A percentile compares a stretch with the other conserved stretches of the same genome.
Conservation (phyloP, 768 basidiomycete genomes). For the Lanmaoa rubissima region DNA sequence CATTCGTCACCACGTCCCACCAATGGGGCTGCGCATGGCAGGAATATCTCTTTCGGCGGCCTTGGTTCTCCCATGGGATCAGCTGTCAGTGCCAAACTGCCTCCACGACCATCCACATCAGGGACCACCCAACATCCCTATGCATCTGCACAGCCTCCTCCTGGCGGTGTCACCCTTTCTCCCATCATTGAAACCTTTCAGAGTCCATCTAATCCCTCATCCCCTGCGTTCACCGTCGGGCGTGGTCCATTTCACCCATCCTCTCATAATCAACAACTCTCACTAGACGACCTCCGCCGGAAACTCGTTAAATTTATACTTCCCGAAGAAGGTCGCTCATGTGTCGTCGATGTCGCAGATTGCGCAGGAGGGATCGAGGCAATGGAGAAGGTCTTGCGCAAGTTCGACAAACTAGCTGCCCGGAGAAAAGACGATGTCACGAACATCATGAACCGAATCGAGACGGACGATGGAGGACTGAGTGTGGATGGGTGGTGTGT, state of each 20-base stretch:
- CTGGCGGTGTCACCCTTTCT: constrained; percentile 50
- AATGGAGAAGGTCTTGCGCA: constrained; percentile 84
- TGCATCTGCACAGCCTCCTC: constrained; percentile 48
- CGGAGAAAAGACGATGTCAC: constrained; percentile 45
- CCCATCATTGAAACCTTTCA: constrained; percentile 70
- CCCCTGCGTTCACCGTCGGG: constrained; percentile 56
- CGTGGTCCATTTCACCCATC: constrained; percentile 56
- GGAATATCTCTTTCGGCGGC: constrained; percentile 51
- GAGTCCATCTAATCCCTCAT: constrained; percentile 39
- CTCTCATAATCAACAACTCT: constrained; percentile 44
- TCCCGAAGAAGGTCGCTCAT: constrained; percentile 75
- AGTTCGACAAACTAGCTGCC: constrained; percentile 67
- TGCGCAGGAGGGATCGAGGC: constrained; percentile 84
- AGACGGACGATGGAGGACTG: constrained; percentile 70
- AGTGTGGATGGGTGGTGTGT: constrained; percentile 90
- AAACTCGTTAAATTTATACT: constrained; percentile 88
- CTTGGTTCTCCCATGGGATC: constrained; percentile 39
- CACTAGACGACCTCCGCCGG: constrained; percentile 75
- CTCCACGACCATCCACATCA: constrained; percentile 43
- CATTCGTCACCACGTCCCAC: constrained; percentile 38
- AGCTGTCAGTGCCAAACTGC: constrained; percentile 40
- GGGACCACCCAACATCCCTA: constrained; percentile 55
- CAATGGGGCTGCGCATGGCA: constrained; percentile 45
- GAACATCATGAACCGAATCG: constrained; percentile 50
- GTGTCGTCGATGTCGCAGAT: constrained; percentile 77